Evolutionary conservation across 1,284 basidiomycete species (phyloP), one percentile per base, ranked within the genome.

Genomic region (Coniferiporia sulphurascens): DNA sequence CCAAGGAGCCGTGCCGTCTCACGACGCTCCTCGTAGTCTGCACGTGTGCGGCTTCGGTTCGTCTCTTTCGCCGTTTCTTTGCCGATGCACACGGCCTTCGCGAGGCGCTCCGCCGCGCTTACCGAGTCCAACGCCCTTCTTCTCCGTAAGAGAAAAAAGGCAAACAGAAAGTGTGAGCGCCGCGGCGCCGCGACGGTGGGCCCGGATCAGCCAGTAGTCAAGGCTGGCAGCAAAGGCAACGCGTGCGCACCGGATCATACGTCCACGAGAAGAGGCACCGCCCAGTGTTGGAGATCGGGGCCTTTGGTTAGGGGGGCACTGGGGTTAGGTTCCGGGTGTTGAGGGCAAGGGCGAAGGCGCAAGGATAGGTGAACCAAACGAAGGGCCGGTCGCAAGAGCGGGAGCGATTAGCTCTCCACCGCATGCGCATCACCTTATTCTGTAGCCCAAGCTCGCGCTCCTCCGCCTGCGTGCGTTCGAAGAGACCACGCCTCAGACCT

Each of bases 371-470:
- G 27, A 5, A 27, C 27, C 27, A 5, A 5, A 27, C 27, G 60
- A 58, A 15, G 56, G 58, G 48, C 62, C 62, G 45, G 60, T 45
- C 27, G 27, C 27, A 5, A 5, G 27, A 48, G 67, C 67, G 2
- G 67, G 56, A 7, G 41, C 43, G 19, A n/a, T 51, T 19, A 13
- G 21, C 41, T 21, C 53, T 10, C 74, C 68, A 7, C 72, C 69
- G 21, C 77, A 93, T 91, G 9, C 81, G 80, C 58, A 92, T 75
- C 3, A 90, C 89, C 70, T 91, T 93, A 73, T 81, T 91, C 52
- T 72, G 63, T 53, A 65, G 62, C 19, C 71, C 74, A 1, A 65
- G 66, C 55, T 69, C 74, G 36, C 75, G 76, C 62, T 80, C 78
- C 58, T 87, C 85, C 68, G 88, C 86, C 67, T 81, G 78, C 19